phyloP scores from a whole-genome alignment of 805 yeast genomes.

The Candida sonorensis region DNA sequence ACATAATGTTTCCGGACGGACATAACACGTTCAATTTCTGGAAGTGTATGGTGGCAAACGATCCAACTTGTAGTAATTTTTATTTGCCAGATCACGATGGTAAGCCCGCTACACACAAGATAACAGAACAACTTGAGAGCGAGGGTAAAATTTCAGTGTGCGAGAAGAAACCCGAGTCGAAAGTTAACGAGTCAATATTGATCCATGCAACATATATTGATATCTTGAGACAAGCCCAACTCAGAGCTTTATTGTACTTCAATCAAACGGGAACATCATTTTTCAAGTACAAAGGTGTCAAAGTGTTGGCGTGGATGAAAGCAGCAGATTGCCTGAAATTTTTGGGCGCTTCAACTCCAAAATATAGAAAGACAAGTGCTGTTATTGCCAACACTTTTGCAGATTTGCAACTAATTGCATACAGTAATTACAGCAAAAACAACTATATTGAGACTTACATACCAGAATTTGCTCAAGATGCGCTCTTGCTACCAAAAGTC shows the following conservation, averaged over 20 bases:
- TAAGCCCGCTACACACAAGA: constrained; percentile 12
- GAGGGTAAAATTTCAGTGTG: constrained; percentile 37
- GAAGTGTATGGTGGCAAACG: constrained; percentile 11
- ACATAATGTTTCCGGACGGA: constrained; percentile 41
- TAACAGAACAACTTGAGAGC: constrained; percentile 27
- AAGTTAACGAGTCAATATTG: constrained; percentile 23
- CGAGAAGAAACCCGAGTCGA: too few relatives aligned
- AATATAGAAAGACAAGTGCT: constrained; percentile 54
- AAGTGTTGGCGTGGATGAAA: constrained; percentile 65
- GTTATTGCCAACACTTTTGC: constrained; percentile 60
- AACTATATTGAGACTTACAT: constrained; percentile 10
- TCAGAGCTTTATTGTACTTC: constrained; percentile 28
- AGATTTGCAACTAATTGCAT: constrained; percentile 51
- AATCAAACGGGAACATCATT: constrained; percentile 22
- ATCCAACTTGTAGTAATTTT: constrained; percentile 10
- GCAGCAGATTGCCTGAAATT: constrained; percentile 56
- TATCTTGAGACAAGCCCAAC: constrained; percentile 54
- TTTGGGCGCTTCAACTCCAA: constrained; percentile 46
- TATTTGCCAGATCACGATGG: constrained; percentile 12
- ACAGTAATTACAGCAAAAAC: constrained; percentile 25
- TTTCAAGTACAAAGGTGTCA: constrained; percentile 45
- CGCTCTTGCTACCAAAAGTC: constrained; percentile 18
- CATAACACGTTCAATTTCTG: constrained; percentile 15
- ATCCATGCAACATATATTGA: constrained; percentile 23
- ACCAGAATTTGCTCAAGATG: constrained; percentile 5